phyloP scores from a whole-genome alignment of 1,284 basidiomycete species.

The Marasmius tenuissimus region DNA sequence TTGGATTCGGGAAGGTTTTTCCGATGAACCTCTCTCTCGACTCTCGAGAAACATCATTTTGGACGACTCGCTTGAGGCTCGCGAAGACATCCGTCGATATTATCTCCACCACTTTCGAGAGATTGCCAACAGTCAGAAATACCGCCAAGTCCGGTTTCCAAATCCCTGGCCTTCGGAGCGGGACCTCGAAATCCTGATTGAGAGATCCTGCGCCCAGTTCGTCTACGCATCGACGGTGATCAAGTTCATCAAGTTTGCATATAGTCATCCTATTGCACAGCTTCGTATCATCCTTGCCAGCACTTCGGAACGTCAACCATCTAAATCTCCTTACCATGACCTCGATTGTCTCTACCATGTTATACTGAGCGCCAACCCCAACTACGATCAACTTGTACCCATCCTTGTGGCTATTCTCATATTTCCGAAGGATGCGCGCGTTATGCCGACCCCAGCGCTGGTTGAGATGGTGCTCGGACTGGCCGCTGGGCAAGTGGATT shows the following conservation, averaged over 20 bases:
- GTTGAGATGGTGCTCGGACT: neutral
- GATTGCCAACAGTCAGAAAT: neutral
- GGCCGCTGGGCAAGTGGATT: neutral
- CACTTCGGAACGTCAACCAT: neutral
- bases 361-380: neutral
- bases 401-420: neutral
- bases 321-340: slow-evolving; percentile 11
- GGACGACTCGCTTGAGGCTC: neutral
- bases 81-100: neutral
- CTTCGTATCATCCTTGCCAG: slow-evolving; percentile 19
- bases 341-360: neutral
- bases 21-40: no score
- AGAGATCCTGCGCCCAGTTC: slow-evolving; percentile 22
- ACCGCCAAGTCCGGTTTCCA: neutral
- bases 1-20: slow-evolving; percentile 20
- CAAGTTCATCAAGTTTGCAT: slow-evolving; percentile 21
- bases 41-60: neutral
- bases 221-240: slow-evolving; percentile 26
- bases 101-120: neutral
- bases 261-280: slow-evolving; percentile 21
- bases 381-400: neutral
- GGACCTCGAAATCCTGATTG: slow-evolving; percentile 18
- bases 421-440: neutral
- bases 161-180: slow-evolving; percentile 17
- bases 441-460: neutral